These are phyloP conservation scores for Leishmania guyanensis DNA, from an alignment of 208 protist species.

Conservation along the genomic window DNA sequence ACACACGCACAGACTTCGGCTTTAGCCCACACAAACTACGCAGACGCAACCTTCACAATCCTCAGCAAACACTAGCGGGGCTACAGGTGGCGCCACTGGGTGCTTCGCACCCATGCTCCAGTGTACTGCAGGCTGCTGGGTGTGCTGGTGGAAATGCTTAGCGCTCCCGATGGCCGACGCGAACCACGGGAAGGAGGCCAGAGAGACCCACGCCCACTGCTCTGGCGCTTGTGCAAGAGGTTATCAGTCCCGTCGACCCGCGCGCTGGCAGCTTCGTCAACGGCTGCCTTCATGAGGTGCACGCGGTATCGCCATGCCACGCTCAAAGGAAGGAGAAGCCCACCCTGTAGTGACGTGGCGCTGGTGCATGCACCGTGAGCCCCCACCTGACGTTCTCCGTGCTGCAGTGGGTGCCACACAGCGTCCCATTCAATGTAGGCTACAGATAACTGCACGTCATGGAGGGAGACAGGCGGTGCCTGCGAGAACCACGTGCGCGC, in stretches of 20 bases:
- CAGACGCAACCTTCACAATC: not conserved
- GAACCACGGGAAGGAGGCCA: not conserved
- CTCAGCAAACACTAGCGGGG: not conserved
- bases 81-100: slow-evolving; percentile 17
- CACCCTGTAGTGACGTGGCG: not conserved
- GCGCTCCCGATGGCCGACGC: slow-evolving; percentile 2
- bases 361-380: not conserved
- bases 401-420: not conserved
- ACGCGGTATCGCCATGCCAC: slow-evolving; percentile 17
- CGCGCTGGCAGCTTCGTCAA: not conserved
- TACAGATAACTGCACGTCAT: slow-evolving; percentile 26
- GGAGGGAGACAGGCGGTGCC: slow-evolving; percentile 18
- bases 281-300: slow-evolving; percentile 6
- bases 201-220: not conserved
- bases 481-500: not conserved
- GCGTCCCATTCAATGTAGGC: slow-evolving; percentile 15
- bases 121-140: slow-evolving; percentile 4
- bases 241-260: not conserved
- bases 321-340: slow-evolving; percentile 8
- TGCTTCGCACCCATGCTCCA: slow-evolving; percentile 21
- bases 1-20: not conserved
- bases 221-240: not conserved
- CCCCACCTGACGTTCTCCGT: not conserved
- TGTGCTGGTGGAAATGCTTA: not conserved
- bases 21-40: not conserved